Base-by-base conservation (phyloP, 2,329 filamentous ascomycete species). In the Xylaria sp. region DNA sequence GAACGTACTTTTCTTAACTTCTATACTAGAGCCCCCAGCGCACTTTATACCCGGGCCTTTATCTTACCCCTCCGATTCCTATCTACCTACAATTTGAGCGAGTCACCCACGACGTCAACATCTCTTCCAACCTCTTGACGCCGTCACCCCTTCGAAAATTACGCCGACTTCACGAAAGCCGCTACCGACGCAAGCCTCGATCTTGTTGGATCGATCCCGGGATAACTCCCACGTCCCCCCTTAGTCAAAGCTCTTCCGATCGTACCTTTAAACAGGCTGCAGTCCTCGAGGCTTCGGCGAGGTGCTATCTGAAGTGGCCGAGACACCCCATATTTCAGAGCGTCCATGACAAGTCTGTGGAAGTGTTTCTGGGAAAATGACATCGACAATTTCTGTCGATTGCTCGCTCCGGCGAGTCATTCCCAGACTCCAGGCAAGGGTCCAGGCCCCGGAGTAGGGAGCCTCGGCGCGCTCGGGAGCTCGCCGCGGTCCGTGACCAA, bases 351-450 rank as follows among this genome's bases (percentile, higher is more conserved):
- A 51, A 71, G 68, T 63, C 90, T 99, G 81, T 98, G 95, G 95
- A 94, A 94, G 88, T 93, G 89, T 81, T 98, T 95, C 81, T 92
- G 97, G 86, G 92, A 98, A 89, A 93, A 98, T 88, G 94, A 99
- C 89, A 92, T 97, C 89, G 94, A 97, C 81, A 90, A 85, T 79
- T 98, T 99, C 88, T 92, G 92, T 84, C 92, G 91, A 85, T 88
- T 97, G 79, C 88, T 99, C 87, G 90, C 90, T 78, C 89, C 89
- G 80, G 86, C 91, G 82, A 85, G 86, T 78, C 86, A 85, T 74
- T 76, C 77, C 76, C 74, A 86, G 79, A 86, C 83, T 78, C 78
- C 84, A 68, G 81, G 86, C 76, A 89, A 87, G 80, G 88, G 85
- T 76, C 82, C 86, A 66, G 78, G 51, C 59, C 65, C 75, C 47